A percentile compares a stretch with the other conserved stretches of the same genome.
Evolutionary conservation across 805 yeast species (phyloP).

Genomic region (Metschnikowia vanudenii): DNA sequence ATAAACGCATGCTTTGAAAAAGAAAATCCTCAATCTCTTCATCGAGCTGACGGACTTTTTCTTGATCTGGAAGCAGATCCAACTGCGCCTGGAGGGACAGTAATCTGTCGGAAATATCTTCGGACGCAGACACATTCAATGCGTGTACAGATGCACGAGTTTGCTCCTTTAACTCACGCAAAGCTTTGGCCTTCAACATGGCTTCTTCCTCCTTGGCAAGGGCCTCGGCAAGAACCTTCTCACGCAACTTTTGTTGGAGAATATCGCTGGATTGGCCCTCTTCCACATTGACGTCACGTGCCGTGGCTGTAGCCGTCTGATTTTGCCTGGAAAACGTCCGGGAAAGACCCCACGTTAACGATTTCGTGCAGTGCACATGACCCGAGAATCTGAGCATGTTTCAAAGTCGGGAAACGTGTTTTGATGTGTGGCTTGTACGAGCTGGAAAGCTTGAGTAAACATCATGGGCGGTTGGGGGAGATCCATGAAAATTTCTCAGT

Average conservation of each 20-base stretch:
- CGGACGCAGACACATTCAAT: constrained; percentile 36
- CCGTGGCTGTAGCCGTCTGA: too few species aligned
- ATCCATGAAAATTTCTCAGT: too few species aligned
- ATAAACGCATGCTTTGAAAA: constrained; percentile 33
- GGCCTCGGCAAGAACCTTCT: constrained; percentile 42
- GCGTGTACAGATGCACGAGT: constrained; percentile 29
- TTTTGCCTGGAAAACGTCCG: background rate
- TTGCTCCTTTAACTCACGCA: constrained; percentile 31
- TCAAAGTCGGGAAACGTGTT: too few species aligned
- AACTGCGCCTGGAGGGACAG: constrained; percentile 32
- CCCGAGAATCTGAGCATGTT: too few species aligned
- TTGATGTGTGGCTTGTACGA: too few species aligned
- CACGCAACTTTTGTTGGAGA: constrained; percentile 26
- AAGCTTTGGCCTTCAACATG: constrained; percentile 32
- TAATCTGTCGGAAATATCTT: constrained; percentile 31
- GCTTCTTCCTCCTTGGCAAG: constrained; percentile 44
- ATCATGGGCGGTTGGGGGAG: too few species aligned
- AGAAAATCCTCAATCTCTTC: constrained; percentile 41
- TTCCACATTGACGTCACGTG: background rate
- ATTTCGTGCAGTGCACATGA: too few species aligned
- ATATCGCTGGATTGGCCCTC: background rate
- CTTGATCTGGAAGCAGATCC: constrained; percentile 25
- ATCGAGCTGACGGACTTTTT: constrained; percentile 39
- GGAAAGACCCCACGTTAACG: too few species aligned
- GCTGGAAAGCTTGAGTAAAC: too few species aligned